A percentile compares a stretch with the other conserved stretches of the same genome.
These are phyloP conservation scores for Capsicum rhomboideum DNA, from an alignment of 257 asterid genomes.

Conservation along the genomic window DNA sequence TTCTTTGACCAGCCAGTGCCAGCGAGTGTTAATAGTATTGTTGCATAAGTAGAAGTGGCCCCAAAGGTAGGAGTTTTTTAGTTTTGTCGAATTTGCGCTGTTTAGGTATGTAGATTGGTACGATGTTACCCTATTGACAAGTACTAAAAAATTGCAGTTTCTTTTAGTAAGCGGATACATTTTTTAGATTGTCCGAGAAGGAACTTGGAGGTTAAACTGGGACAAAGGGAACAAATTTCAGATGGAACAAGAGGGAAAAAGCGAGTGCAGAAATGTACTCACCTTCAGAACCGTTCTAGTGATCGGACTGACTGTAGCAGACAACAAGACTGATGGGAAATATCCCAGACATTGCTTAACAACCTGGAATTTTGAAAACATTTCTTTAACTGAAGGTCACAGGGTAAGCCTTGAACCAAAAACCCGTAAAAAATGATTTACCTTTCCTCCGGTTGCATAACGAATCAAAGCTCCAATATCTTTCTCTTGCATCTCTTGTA, in stretches of 20 bases:
- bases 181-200: not conserved
- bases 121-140: not conserved
- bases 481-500: conserved; percentile 81
- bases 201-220: not conserved
- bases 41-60: not conserved
- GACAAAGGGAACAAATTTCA: not conserved
- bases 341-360: conserved; percentile 77
- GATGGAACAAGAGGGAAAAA: conserved; percentile 5
- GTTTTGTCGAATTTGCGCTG: not conserved
- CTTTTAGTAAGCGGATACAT: not conserved
- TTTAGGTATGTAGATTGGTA: not conserved
- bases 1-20: not conserved
- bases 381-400: not conserved
- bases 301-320: conserved; percentile 95
- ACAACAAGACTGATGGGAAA: conserved; percentile 79
- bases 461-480: conserved; percentile 95
- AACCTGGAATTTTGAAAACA: conserved; percentile 41
- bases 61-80: not conserved
- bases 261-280: conserved; percentile 14
- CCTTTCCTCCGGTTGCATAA: conserved; percentile 96
- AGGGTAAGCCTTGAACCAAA: conserved; percentile 5
- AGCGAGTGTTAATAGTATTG: not conserved
- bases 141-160: not conserved
- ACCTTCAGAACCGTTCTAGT: conserved; percentile 99
- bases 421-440: conserved; percentile 16